phyloP scores from a whole-genome alignment of 176 grass and related monocot species.

The Cenchrus fungigraminus region DNA sequence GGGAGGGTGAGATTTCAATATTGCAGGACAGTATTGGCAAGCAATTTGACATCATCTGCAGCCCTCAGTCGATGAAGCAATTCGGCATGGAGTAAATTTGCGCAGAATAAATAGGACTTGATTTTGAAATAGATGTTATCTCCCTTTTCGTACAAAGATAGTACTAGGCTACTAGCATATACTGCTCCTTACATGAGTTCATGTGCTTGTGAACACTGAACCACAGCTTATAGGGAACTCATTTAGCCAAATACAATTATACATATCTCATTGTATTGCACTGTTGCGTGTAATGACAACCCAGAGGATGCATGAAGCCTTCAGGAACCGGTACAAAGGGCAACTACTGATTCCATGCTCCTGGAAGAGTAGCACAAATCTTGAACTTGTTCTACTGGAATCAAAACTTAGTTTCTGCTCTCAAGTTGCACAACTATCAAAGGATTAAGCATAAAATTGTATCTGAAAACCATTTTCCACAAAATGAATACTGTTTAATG shows the following conservation, averaged over 20 bases:
- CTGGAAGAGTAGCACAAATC: not conserved
- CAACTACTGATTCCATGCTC: not conserved
- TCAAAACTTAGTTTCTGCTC: not conserved
- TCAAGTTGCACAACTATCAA: too few relatives aligned
- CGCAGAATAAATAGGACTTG: constrained; percentile 20
- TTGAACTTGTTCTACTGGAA: not conserved
- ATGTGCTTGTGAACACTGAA: not conserved
- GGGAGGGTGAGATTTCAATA: constrained; percentile 72
- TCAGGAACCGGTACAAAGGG: not conserved
- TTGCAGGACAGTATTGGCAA: constrained; percentile 50
- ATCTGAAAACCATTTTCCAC: not conserved
- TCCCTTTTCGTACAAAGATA: not conserved
- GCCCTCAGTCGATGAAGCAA: constrained; percentile 43
- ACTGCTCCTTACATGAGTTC: not conserved
- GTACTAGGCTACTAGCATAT: not conserved
- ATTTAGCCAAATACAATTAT: not conserved
- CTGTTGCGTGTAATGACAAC: not conserved
- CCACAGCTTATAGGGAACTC: not conserved
- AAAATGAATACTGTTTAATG: not conserved
- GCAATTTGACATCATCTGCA: constrained; percentile 53
- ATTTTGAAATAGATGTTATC: not conserved
- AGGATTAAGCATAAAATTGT: not conserved
- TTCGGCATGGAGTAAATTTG: constrained; percentile 51
- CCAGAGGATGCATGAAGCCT: not conserved
- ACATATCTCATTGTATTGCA: not conserved